A percentile compares a stretch with the other conserved stretches of the same genome.
Conservation (phyloP, 805 yeast genomes). For the Ogataea paradorogensis region DNA sequence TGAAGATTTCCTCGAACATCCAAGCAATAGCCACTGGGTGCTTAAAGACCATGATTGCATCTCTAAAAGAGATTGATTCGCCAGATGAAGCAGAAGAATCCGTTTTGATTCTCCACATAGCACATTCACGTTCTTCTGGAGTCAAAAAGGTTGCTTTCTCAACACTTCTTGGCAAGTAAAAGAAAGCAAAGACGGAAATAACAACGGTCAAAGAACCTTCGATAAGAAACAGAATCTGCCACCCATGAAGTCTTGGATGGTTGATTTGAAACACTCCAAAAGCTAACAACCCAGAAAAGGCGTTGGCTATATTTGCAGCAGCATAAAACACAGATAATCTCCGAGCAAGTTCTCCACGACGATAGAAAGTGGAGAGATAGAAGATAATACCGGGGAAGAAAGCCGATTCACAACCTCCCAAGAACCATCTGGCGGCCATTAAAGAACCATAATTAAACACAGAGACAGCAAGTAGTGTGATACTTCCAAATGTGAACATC, state of each 20-base stretch:
- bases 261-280: conserved; percentile 39
- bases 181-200: conserved; percentile 33
- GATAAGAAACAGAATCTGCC: conserved; percentile 46
- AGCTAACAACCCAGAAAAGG: conserved; percentile 38
- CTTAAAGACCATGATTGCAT: conserved; percentile 32
- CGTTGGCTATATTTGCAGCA: conserved; percentile 33
- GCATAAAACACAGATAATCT: conserved; percentile 38
- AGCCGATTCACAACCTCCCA: conserved; percentile 38
- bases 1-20: conserved; percentile 42
- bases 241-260: conserved; percentile 38
- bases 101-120: conserved; percentile 37
- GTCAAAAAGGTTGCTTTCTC: conserved; percentile 36
- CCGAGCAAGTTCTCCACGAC: conserved; percentile 38
- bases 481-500: conserved; percentile 44
- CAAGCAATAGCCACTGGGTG: conserved; percentile 45
- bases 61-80: conserved; percentile 1
- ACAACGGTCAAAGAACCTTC: conserved; percentile 43
- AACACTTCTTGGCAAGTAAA: conserved; percentile 38
- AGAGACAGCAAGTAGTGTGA: conserved; percentile 37
- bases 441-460: conserved; percentile 40
- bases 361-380: conserved; percentile 37
- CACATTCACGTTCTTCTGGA: conserved; percentile 40
- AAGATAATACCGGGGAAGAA: conserved; percentile 40
- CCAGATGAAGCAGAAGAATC: conserved; percentile 30
- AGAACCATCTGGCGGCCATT: conserved; percentile 36